These are phyloP conservation scores for Kuraishia borneana DNA, from an alignment of 805 yeast species.

Conservation along the genomic window DNA sequence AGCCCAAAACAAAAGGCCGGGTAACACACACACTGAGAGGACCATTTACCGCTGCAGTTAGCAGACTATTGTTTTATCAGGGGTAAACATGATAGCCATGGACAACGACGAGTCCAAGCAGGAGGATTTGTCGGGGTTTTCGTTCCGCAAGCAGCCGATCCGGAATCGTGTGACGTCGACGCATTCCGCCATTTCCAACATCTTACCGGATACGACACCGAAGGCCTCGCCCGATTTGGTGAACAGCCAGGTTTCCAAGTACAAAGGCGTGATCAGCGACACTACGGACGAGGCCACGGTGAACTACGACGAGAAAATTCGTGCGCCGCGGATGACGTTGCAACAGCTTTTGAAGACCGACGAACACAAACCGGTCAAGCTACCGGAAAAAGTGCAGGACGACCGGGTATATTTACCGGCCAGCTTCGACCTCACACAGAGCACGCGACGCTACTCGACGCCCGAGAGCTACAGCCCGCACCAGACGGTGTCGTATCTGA, in stretches of 20 bases:
- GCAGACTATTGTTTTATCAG: not conserved
- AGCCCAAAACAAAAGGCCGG: too few species aligned
- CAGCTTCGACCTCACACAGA: conserved; percentile 29
- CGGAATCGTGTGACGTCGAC: conserved; percentile 2
- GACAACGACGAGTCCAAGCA: not conserved
- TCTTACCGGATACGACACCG: conserved; percentile 1
- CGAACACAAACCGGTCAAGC: conserved; percentile 3
- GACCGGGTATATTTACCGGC: conserved; percentile 30
- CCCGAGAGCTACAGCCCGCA: conserved; percentile 7
- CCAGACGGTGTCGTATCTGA: conserved; percentile 2
- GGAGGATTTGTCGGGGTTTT: not conserved
- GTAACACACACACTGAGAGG: too few species aligned
- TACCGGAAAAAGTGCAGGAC: not conserved
- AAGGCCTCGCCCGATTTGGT: not conserved
- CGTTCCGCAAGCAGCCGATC: conserved; percentile 5
- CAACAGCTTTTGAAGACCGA: conserved; percentile 12
- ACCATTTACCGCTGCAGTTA: not conserved
- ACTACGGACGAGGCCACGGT: not conserved
- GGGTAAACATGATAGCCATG: not conserved
- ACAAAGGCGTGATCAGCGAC: not conserved
- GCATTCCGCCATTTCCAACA: conserved; percentile 4
- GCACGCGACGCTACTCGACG: conserved; percentile 23
- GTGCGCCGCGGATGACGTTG: conserved; percentile 42
- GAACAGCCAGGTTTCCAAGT: not conserved
- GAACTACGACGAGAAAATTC: conserved; percentile 36